Conservation (phyloP, 2,329 filamentous ascomycete genomes). For the Sporothrix schenckii region DNA sequence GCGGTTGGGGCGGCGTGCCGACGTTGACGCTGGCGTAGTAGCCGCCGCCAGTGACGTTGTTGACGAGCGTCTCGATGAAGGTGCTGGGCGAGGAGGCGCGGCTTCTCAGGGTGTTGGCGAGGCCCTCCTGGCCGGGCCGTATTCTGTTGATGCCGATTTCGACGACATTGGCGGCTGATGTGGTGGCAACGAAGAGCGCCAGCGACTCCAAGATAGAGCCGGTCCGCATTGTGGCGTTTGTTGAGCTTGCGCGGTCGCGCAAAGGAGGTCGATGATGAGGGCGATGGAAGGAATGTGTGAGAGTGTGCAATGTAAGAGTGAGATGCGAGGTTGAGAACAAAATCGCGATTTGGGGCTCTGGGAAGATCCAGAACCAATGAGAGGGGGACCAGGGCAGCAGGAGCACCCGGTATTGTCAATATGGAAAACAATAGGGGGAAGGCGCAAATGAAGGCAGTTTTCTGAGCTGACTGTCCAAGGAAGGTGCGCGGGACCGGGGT, state of each 20-base stretch:
- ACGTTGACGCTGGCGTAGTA: conserved; percentile 62
- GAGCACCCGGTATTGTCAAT: conserved; percentile 17
- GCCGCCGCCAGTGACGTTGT: conserved; percentile 58
- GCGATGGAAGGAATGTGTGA: too few species aligned
- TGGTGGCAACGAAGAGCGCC: conserved; percentile 26
- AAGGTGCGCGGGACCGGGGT: conserved; percentile 1
- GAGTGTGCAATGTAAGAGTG: not conserved
- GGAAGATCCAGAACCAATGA: conserved; percentile 3
- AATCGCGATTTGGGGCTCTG: conserved; percentile 19
- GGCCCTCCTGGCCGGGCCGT: conserved; percentile 32
- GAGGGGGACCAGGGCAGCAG: not conserved
- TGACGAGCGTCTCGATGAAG: conserved; percentile 50
- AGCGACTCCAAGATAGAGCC: conserved; percentile 13
- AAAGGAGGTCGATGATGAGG: not conserved
- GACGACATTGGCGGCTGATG: conserved; percentile 33
- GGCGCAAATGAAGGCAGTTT: conserved; percentile 23
- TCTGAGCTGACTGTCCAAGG: conserved; percentile 18
- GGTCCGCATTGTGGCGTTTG: conserved; percentile 15
- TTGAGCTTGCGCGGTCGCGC: conserved; percentile 1
- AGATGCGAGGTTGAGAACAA: not conserved
- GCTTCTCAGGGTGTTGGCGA: conserved; percentile 33
- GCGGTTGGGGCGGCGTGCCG: conserved; percentile 60
- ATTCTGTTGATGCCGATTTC: conserved; percentile 36
- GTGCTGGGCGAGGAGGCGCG: conserved; percentile 37
- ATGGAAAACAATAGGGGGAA: conserved; percentile 23